phyloP scores from a whole-genome alignment of 208 protist genomes.

The Tritrichomonas foetus region DNA sequence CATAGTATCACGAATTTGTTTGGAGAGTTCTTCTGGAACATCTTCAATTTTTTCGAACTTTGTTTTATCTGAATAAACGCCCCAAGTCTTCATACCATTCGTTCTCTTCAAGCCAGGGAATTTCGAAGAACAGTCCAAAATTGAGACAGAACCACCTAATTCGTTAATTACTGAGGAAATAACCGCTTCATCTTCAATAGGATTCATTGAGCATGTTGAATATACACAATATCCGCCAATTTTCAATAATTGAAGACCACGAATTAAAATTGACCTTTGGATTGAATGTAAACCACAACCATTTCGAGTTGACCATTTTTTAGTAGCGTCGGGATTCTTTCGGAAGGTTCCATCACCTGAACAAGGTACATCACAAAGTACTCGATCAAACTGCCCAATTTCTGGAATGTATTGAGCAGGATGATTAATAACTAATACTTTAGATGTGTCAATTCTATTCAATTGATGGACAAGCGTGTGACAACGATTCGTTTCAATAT shows the following conservation, averaged over 20 bases:
- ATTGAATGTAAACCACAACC: conserved; percentile 46
- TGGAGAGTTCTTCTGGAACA: background rate
- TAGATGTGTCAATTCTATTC: conserved; percentile 44
- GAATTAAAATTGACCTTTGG: conserved; percentile 51
- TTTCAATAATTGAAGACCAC: conserved; percentile 42
- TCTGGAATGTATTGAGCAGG: conserved; percentile 49
- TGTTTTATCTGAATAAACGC: conserved; percentile 39
- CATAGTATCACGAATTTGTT: conserved; percentile 36
- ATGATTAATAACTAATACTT: conserved; percentile 55
- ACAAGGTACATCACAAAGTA: conserved; percentile 64
- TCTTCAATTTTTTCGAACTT: background rate
- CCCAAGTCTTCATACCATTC: conserved; percentile 57
- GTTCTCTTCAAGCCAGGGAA: conserved; percentile 47
- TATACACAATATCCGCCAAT: conserved; percentile 59
- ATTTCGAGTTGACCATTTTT: conserved; percentile 44
- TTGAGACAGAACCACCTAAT: background rate
- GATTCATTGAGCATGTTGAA: conserved; percentile 63
- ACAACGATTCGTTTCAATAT: conserved; percentile 23
- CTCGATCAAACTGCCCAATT: conserved; percentile 47
- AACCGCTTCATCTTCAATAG: conserved; percentile 65
- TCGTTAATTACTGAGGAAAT: conserved; percentile 53
- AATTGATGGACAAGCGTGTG: conserved; percentile 52
- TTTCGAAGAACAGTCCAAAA: conserved; percentile 53
- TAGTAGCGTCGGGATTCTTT: conserved; percentile 58
- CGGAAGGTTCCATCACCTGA: conserved; percentile 60